Evolutionary conservation across 495 filamentous ascomycete species (phyloP), one percentile per base, ranked within the genome.

Genomic region (Aspergillus steynii): DNA sequence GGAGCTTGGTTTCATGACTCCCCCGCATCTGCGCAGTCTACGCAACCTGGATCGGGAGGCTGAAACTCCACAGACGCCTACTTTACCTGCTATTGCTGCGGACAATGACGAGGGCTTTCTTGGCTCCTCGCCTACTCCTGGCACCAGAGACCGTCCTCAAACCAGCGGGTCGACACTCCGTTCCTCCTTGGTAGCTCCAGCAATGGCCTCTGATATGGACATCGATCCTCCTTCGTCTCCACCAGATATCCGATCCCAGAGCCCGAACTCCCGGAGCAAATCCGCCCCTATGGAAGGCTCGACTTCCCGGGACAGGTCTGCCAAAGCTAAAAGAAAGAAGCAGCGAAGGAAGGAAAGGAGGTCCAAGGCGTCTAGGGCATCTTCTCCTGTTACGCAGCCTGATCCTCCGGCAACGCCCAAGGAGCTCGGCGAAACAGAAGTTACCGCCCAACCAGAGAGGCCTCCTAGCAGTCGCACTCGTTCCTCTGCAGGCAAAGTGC

Each of bases 91-190:
- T 12, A 66, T 67, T n/a, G 55, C 73, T 50, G 58, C 67, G 29
- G 66, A 80, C 53, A 67, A 76, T 65, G 65, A 86, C 68, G 83
- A 89, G 70, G 82, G 85, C 15, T 91, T 85, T 64, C 78, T 94
- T 48, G 85, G 84, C 3, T 96, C 90, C n/a, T 95, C 92, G 8
- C 92, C 92, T 1, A 96, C 92, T 0, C 91, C 91, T 7, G 66
- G 77, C 70, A 71, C 86, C 67, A 75, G 76, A 61, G 71, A 74
- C 29, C 71, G 70, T 56, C 67, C 71, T 26, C 69, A 70, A 6
- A 60, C 71, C 12, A 50, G 53, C 31, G 67, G 61, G 15, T 63
- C 66, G 1, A 61, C 71, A 29, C 45, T 61, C 15, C 53, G 59
- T 25, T 28, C 65, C 9, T 60, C 67, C 15, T 58, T 70, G 27